A percentile compares a stretch with the other conserved stretches of the same genome.
phyloP scores from a whole-genome alignment of 1,284 basidiomycete genomes.

The Somion occarium region DNA sequence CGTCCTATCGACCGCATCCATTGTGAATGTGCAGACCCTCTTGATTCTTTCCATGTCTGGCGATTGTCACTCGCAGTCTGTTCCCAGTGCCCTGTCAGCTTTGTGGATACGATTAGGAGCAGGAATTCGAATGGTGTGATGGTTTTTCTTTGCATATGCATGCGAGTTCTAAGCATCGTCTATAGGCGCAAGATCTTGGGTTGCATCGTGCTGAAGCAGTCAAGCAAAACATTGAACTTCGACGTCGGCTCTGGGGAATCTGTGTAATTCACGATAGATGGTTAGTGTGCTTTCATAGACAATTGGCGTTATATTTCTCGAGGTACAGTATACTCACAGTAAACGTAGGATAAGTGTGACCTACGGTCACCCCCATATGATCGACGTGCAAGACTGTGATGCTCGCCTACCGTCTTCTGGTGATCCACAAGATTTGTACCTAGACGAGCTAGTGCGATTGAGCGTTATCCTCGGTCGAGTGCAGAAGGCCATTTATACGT shows the following conservation, averaged over 20 bases:
- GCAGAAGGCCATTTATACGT: conserved; percentile 89
- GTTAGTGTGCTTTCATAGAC: conserved; percentile 43
- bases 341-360: conserved; percentile 67
- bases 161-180: not conserved
- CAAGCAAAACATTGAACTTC: conserved; percentile 74
- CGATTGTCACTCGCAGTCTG: conserved; percentile 76
- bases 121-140: conserved; percentile 79
- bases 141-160: not conserved
- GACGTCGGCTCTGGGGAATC: conserved; percentile 85
- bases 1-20: conserved; percentile 80
- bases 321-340: not conserved
- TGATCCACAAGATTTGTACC: conserved; percentile 67
- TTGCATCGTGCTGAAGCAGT: conserved; percentile 83
- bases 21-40: conserved; percentile 87
- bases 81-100: conserved; percentile 71
- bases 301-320: not conserved
- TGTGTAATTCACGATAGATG: conserved; percentile 92
- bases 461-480: conserved; percentile 86
- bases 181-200: conserved; percentile 87
- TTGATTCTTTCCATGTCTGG: conserved; percentile 80
- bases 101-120: conserved; percentile 74
- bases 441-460: conserved; percentile 84
- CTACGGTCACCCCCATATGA: conserved; percentile 87
- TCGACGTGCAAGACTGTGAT: conserved; percentile 92
- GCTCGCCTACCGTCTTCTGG: conserved; percentile 80